Evolutionary conservation across 2,329 filamentous ascomycete genomes (phyloP).

Genomic region (Herpotrichia juniperi): DNA sequence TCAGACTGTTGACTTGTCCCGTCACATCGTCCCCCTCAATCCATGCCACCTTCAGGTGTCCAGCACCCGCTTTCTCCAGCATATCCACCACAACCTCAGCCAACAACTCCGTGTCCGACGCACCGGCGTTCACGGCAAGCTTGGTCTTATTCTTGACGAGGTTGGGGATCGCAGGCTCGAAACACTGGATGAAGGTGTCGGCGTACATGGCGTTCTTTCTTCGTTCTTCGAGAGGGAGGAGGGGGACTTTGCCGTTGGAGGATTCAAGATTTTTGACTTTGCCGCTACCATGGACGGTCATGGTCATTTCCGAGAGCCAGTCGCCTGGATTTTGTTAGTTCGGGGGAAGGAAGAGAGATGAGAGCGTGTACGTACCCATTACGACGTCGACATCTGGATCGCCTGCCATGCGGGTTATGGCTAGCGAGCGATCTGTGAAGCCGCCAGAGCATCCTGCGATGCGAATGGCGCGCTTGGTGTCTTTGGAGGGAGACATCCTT

Average conservation of each 20-base stretch:
- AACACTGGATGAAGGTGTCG: constrained; percentile 56
- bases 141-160: constrained; percentile 29
- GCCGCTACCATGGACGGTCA: constrained; percentile 32
- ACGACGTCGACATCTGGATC: constrained; percentile 34
- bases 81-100: constrained; percentile 21
- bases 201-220: constrained; percentile 34
- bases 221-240: constrained; percentile 44
- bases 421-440: constrained; percentile 46
- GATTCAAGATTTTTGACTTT: constrained; percentile 43
- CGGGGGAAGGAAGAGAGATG: neutral
- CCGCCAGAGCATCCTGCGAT: constrained; percentile 47
- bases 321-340: constrained; percentile 24
- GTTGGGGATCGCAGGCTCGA: constrained; percentile 44
- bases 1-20: constrained; percentile 36
- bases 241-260: constrained; percentile 35
- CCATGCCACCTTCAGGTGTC: constrained; percentile 35
- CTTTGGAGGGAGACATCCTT: constrained; percentile 16
- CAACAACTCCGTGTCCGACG: constrained; percentile 23
- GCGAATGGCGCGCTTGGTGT: constrained; percentile 32
- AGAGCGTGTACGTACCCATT: constrained; percentile 19
- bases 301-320: constrained; percentile 38
- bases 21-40: constrained; percentile 50
- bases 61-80: constrained; percentile 13
- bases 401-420: constrained; percentile 38
- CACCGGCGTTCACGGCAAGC: constrained; percentile 30